Evolutionary conservation across 1,284 basidiomycete genomes (phyloP), one percentile per base, ranked within the genome.

Genomic region (Irpex sp.): DNA sequence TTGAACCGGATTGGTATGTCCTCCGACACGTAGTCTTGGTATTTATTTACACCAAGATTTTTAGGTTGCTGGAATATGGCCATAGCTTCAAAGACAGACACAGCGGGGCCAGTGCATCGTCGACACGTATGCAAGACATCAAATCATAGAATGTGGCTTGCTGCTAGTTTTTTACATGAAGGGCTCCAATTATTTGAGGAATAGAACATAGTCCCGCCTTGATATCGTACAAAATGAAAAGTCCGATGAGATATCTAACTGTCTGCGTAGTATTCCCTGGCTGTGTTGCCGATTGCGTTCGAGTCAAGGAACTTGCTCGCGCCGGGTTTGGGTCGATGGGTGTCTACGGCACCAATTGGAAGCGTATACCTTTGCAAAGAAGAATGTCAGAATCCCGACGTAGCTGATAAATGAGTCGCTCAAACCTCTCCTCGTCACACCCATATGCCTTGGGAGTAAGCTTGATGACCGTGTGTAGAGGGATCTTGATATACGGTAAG

Each of bases 371-470:
- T 93, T 65, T 17, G 36, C 5, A 2, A 31, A 8, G 9, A 46
- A 19, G 55, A 60, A 36, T 43, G 56, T 49, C 13, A 55, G 8
- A 15, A 33, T 4, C 6, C 6, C 26, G n/a, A 9, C 19, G 21
- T 26, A 51, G 49, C 36, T 19, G 59, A n/a, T 58, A 36, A n/a
- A 46, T 5, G 17, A 47, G 17, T 57, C 50, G 21, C 4, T 69
- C 77, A 63, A 72, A 95, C 82, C 97, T 83, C 75, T 97, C 95
- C 76, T 99, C 97, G 75, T 98, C 95, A 79, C 97, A 99, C 19
- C 97, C 97, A 73, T 99, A 99, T 1, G 97, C 97, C 74, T 94
- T 95, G 1, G 97, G 97, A 0, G 97, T 98, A 60, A 99, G 83
- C 78, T 98, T 98, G 76, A 99, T 98, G 37, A 99, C 91, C 0